Base-by-base conservation (phyloP, 2,329 filamentous ascomycete genomes). In the Colletotrichum zoysiae region DNA sequence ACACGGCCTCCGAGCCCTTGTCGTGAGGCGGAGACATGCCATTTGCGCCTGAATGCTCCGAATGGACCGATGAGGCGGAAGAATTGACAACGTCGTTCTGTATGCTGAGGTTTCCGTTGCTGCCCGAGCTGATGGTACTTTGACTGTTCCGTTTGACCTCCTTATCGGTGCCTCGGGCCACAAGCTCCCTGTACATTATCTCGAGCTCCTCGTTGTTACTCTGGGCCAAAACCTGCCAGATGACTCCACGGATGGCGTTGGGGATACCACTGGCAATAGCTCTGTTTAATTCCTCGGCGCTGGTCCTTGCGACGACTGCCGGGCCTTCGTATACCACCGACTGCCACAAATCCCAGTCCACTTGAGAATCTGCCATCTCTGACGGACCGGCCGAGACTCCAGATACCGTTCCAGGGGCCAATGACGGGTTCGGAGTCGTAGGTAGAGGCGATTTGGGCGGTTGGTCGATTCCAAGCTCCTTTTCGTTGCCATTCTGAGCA, bases 261-360 rank as follows among this genome's bases (percentile, higher is more conserved):
- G 96, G 96, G 69, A 99, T 99, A 42, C 96, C 96, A 50, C 92
- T 93, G 61, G 95, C 93, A 76, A 99, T 98, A 30, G 96, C 95
- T 75, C 88, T 90, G 78, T 95, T 97, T 69, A 99, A 85, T 79
- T 98, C 95, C 77, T 97, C 94, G 0, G 95, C 88, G 78, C 95
- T 97, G 5, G 94, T 95, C 71, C 94, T 90, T 14, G 94, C 93
- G 61, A 98, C 93, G 12, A 94, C 95, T 38, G 94, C 90, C 20
- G 95, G 95, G 0, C 96, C 96, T 83, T 98, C 94, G 76, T 98
- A 97, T 44, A 99, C 96, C 5, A 99, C 92, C 33, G 93, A 90
- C 79, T 99, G 95, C 96, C 96, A 99, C 50, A 99, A 84, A 81
- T 99, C 96, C 96, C 96, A 99, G 79, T 99, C 95, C n/a, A 99